Evolutionary conservation across 2,329 filamentous ascomycete species (phyloP).

Genomic region (Ilyonectria sp.): DNA sequence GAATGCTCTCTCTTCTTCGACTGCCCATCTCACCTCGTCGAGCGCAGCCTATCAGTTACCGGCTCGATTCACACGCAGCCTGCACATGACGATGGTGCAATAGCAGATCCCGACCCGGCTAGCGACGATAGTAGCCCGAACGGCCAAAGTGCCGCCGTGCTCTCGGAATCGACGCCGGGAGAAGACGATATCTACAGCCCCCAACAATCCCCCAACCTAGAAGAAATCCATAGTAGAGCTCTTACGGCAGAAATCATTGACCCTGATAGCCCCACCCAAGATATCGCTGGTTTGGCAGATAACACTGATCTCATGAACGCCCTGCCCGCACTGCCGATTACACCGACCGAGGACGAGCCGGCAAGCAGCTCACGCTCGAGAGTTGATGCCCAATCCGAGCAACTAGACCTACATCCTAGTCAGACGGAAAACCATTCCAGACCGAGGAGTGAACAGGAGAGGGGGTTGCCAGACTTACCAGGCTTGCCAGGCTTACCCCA

Average conservation of each 20-base stretch:
- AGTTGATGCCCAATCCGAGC: slow-evolving; percentile 13
- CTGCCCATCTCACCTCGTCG: slow-evolving; percentile 63
- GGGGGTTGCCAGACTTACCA: slow-evolving; percentile 18
- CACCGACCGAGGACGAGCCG: not conserved
- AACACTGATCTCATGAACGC: slow-evolving; percentile 21
- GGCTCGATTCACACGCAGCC: slow-evolving; percentile 45
- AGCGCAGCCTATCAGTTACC: slow-evolving; percentile 53
- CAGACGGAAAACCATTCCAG: slow-evolving; percentile 7
- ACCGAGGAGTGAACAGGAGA: slow-evolving; percentile 13
- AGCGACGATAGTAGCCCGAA: slow-evolving; percentile 13
- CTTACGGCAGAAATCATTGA: not conserved
- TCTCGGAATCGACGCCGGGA: not conserved
- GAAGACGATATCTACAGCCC: slow-evolving; percentile 1
- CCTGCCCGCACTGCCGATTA: slow-evolving; percentile 14
- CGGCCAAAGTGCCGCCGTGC: not conserved
- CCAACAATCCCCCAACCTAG: slow-evolving; percentile 1
- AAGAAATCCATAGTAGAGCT: not conserved
- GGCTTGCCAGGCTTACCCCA: slow-evolving; percentile 16
- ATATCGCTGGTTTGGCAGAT: slow-evolving; percentile 6
- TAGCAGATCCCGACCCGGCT: slow-evolving; percentile 23
- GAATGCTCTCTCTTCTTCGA: slow-evolving; percentile 66
- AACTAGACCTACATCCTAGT: slow-evolving; percentile 3
- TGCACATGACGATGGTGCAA: slow-evolving; percentile 25
- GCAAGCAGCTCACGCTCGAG: slow-evolving; percentile 18
- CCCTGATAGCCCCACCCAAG: not conserved